Evolutionary conservation across 106 monocot species (phyloP).

Genomic region (Dendrobium catenatum): DNA sequence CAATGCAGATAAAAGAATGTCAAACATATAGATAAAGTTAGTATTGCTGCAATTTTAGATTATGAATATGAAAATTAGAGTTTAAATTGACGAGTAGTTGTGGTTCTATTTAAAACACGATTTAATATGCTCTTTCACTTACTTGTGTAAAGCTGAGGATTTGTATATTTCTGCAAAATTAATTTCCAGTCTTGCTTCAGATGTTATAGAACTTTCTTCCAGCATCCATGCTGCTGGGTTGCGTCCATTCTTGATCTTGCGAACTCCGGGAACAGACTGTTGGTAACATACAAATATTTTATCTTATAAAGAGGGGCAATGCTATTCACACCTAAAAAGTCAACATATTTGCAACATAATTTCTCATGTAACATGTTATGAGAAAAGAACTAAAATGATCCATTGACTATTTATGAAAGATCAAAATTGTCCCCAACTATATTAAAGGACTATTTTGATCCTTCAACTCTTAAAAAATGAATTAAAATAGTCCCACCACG

Average conservation of each 20-base stretch:
- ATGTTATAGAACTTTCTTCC: constrained; percentile 51
- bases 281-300: background rate
- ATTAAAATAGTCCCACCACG: too few species aligned
- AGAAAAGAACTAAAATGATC: too few species aligned
- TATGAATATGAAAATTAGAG: background rate
- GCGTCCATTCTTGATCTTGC: constrained; percentile 50
- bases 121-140: constrained; percentile 8
- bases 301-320: background rate
- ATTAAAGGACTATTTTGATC: too few species aligned
- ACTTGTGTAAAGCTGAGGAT: constrained; percentile 40
- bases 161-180: constrained; percentile 60
- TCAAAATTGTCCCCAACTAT: too few species aligned
- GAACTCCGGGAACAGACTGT: constrained; percentile 69
- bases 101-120: background rate
- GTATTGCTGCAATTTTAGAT: background rate
- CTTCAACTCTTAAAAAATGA: too few species aligned
- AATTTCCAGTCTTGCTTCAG: constrained; percentile 44
- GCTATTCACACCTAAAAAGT: background rate
- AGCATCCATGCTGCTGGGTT: constrained; percentile 82
- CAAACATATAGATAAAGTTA: background rate
- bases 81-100: background rate
- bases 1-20: background rate
- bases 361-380: background rate
- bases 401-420: too few species aligned
- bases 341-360: background rate